phyloP scores from a whole-genome alignment of 2,329 filamentous ascomycete species.

The Alternaria panax region DNA sequence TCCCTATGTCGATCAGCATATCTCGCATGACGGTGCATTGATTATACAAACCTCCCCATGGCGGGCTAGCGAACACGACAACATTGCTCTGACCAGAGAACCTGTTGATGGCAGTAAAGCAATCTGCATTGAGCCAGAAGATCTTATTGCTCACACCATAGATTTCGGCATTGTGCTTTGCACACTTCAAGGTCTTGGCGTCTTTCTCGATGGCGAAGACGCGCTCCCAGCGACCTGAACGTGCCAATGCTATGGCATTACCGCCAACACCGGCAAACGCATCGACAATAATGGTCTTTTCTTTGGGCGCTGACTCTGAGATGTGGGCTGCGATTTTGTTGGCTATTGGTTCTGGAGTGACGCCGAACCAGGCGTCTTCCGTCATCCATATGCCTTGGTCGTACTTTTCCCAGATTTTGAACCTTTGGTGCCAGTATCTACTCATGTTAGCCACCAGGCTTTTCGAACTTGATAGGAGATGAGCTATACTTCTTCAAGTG shows the following conservation, averaged over 20 bases:
- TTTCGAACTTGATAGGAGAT: not conserved
- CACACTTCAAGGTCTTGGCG: constrained; percentile 80
- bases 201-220: constrained; percentile 92
- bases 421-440: constrained; percentile 90
- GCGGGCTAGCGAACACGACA: constrained; percentile 74
- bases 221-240: constrained; percentile 77
- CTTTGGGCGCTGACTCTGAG: constrained; percentile 59
- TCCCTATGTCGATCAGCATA: constrained; percentile 54
- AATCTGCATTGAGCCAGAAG: constrained; percentile 86
- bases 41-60: constrained; percentile 71
- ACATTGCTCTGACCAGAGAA: constrained; percentile 61
- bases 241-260: constrained; percentile 93
- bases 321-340: constrained; percentile 77
- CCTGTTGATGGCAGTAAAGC: constrained; percentile 73
- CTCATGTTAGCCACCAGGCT: not conserved
- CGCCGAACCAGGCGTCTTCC: constrained; percentile 93
- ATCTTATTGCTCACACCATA: constrained; percentile 83
- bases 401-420: constrained; percentile 86
- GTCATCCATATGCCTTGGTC: constrained; percentile 90
- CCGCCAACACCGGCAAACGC: constrained; percentile 91
- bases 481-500: constrained; percentile 79
- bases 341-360: constrained; percentile 85
- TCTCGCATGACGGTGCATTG: not conserved
- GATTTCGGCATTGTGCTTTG: constrained; percentile 86
- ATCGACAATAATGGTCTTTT: constrained; percentile 77